These are phyloP conservation scores for Sugiyamaella chiloensis DNA, from an alignment of 805 yeast genomes.

Conservation along the genomic window DNA sequence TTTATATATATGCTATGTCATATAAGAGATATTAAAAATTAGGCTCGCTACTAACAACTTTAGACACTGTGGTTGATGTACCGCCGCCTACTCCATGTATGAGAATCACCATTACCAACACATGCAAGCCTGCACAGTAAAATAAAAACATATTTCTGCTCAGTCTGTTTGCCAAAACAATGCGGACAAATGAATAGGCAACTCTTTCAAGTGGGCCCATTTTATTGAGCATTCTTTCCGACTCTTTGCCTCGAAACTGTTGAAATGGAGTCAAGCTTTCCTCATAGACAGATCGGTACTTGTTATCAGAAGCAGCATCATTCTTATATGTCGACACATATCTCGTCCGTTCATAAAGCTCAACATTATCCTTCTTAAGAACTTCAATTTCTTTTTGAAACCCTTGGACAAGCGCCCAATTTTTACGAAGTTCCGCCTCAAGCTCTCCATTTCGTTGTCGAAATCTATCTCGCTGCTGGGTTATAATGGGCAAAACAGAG, in stretches of 20 bases:
- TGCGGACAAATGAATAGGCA: conserved; percentile 67
- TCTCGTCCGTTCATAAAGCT: conserved; percentile 66
- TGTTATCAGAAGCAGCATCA: conserved; percentile 44
- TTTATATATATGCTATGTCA: too few relatives aligned
- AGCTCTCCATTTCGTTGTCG: conserved; percentile 77
- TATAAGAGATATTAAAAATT: not conserved
- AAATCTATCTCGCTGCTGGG: conserved; percentile 93
- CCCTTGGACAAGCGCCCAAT: conserved; percentile 50
- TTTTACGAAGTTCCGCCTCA: conserved; percentile 73
- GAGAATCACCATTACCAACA: conserved; percentile 58
- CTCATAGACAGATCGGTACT: conserved; percentile 65
- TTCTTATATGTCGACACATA: conserved; percentile 28
- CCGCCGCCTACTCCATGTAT: conserved; percentile 13
- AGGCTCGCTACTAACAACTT: not conserved
- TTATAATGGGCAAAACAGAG: conserved; percentile 74
- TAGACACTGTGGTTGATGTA: not conserved
- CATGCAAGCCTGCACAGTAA: conserved; percentile 74
- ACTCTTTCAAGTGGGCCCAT: conserved; percentile 76
- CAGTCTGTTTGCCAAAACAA: conserved; percentile 68
- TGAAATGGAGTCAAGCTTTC: conserved; percentile 79
- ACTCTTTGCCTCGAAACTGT: conserved; percentile 72
- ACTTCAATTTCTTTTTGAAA: conserved; percentile 60
- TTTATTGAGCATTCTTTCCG: conserved; percentile 66
- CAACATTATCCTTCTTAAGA: conserved; percentile 70
- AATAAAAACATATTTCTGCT: conserved; percentile 69